Percentiles rank a stretch among this genome's conserved stretches.
These are phyloP conservation scores for Rhodotorula sphaerocarpa DNA, from an alignment of 768 basidiomycete genomes.

Conservation along the genomic window DNA sequence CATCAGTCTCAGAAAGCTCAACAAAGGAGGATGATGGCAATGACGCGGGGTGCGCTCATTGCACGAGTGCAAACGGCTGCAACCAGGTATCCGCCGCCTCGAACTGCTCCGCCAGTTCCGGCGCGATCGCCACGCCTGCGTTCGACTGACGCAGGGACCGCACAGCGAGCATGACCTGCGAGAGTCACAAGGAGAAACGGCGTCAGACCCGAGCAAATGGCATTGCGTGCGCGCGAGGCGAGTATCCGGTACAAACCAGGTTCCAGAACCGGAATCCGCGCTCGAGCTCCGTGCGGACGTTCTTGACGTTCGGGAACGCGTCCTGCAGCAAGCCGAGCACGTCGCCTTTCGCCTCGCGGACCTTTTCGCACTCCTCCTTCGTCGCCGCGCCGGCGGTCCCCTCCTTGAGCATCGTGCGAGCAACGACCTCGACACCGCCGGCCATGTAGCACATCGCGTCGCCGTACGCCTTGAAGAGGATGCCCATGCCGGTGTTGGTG, in stretches of 20 bases:
- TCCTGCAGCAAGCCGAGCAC: conserved; percentile 88
- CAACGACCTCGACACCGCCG: conserved; percentile 25
- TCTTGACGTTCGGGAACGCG: conserved; percentile 84
- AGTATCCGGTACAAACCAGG: conserved; percentile 56
- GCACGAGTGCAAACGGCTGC: conserved; percentile 51
- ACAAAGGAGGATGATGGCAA: not conserved
- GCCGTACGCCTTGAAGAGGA: conserved; percentile 72
- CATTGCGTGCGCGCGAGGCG: conserved; percentile 1
- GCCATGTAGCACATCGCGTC: conserved; percentile 36
- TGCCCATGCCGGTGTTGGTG: conserved; percentile 95
- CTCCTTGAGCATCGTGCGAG: conserved; percentile 2
- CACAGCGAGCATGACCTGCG: conserved; percentile 76
- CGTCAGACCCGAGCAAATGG: not conserved
- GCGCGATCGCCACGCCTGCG: conserved; percentile 67
- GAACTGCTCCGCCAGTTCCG: conserved; percentile 88
- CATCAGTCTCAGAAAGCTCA: too few relatives aligned
- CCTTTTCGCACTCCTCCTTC: conserved; percentile 61
- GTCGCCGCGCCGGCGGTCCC: conserved; percentile 55
- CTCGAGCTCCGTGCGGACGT: conserved; percentile 78
- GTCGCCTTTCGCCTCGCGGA: conserved; percentile 65
- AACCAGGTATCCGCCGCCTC: conserved; percentile 92
- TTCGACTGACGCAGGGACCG: conserved; percentile 59
- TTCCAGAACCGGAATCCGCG: conserved; percentile 99
- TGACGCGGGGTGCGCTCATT: not conserved
- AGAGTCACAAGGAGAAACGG: conserved; percentile 12